Base-by-base conservation (phyloP, 495 filamentous ascomycete genomes). In the Neurospora sp. region DNA sequence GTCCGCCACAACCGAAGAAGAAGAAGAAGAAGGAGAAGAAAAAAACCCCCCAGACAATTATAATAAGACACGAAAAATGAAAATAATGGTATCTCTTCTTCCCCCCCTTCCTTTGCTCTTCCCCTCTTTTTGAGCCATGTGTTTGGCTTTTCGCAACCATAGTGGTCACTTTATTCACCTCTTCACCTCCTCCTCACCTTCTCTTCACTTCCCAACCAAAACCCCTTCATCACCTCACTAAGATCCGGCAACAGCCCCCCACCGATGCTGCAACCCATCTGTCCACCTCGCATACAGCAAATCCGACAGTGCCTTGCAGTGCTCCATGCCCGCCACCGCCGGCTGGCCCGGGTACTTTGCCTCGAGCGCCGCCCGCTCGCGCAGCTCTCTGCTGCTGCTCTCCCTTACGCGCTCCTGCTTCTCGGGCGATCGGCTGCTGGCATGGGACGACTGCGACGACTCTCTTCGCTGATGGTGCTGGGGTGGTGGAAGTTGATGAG, bases 231-330 rank as follows among this genome's bases (percentile, higher is more conserved):
- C 24, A 71, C 38, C n/a, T 69, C 48, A 38, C 73, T 59, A 77
- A 39, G 70, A 62, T 7, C 76, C 73, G 2, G 73, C 74, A 31
- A 77, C 28, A 9, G 72, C 72, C n/a, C 76, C 77, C 95, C 95
- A 99, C 71, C 95, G 86, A 71, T 86, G 88, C 77, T 90, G 90
- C 77, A 98, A 81, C 17, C 93, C 94, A 74, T 96, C 93, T 1
- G 92, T 87, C 96, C 96, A 99, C 31, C 95, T 88, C 54, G 89
- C 85, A 82, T 97, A 98, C 24, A 99, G 87, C 37, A 97, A 91
- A 82, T 98, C 94, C 13, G 92, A 92, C 36, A 99, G 83, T 79
- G 94, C 89, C 78, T 93, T 93, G 72, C 92, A 92, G 80, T 97
- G 93, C 79, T 97, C 94, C 93, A 97, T 94, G 5, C 93, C 94